These are phyloP conservation scores for Solanum virginianum DNA, from an alignment of 257 asterid species.

Conservation along the genomic window DNA sequence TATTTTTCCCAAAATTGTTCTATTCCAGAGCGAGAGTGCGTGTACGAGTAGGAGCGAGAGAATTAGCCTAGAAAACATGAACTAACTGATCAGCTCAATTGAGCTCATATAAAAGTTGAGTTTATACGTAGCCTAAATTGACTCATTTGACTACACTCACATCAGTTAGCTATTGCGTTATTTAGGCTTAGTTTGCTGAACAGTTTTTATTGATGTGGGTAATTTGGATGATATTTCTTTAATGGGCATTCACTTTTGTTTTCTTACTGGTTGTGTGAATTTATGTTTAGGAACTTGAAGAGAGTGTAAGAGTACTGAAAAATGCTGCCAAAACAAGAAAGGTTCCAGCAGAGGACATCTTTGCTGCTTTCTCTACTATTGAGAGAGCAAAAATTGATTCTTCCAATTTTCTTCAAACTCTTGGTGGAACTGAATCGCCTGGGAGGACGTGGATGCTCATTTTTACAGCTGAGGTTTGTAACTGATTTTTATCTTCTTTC, in stretches of 20 bases:
- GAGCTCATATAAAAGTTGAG: neutral
- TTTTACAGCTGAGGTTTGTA: constrained; percentile 71
- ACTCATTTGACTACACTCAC: neutral
- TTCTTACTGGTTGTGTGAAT: neutral
- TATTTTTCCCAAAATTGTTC: neutral
- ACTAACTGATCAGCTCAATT: neutral
- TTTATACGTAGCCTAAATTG: neutral
- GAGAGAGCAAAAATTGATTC: constrained; percentile 84
- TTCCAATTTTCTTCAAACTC: constrained; percentile 54
- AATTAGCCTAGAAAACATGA: neutral
- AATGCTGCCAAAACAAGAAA: constrained; percentile 81
- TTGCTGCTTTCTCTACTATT: constrained; percentile 59
- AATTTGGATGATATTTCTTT: neutral
- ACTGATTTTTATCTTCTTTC: neutral
- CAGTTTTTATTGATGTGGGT: neutral
- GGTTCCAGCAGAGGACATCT: constrained; percentile 43
- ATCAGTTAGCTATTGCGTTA: neutral
- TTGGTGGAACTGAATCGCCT: constrained; percentile 85
- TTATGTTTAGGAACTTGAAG: constrained; percentile 58
- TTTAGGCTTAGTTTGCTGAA: neutral
- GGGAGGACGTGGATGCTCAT: constrained; percentile 98
- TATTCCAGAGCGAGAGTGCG: neutral
- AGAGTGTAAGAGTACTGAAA: constrained; percentile 55
- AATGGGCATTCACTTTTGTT: neutral
- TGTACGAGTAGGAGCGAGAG: neutral